phyloP scores from a whole-genome alignment of 768 basidiomycete genomes.

The Mycena pura region DNA sequence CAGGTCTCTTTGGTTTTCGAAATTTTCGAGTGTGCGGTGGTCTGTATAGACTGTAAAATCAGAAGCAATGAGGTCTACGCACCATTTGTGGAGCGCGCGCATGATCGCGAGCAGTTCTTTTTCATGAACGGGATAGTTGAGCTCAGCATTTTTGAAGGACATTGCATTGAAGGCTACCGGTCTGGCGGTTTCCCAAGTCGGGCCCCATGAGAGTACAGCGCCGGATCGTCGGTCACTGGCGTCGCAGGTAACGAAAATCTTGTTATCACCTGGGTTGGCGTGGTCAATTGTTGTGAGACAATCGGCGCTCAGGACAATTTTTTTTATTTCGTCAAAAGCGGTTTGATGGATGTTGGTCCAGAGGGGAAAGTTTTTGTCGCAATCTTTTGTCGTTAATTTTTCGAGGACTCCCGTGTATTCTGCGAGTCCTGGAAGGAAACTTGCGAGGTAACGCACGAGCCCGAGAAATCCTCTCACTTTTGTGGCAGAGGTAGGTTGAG shows the following conservation, averaged over 20 bases:
- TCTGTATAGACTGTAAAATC: slow-evolving; percentile 30
- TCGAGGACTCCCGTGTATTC: no score
- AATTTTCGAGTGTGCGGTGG: slow-evolving; percentile 39
- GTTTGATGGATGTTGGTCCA: slow-evolving; percentile 20
- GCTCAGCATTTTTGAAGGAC: slow-evolving; percentile 27
- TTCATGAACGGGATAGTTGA: slow-evolving; percentile 36
- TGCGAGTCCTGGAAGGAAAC: no score
- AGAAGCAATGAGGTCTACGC: slow-evolving; percentile 15
- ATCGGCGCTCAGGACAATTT: slow-evolving; percentile 27
- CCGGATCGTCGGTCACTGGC: slow-evolving; percentile 35
- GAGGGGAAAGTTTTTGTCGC: no score
- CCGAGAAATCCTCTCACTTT: no score
- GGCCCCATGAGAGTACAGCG: slow-evolving; percentile 33
- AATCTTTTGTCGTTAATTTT: no score
- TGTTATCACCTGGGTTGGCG: no score
- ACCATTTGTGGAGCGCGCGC: slow-evolving; percentile 31
- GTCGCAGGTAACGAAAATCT: slow-evolving; percentile 40
- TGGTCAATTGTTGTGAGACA: slow-evolving; percentile 39
- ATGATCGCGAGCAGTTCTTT: no score
- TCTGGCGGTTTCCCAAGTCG: no score
- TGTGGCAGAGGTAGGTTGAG: no score
- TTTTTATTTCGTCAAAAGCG: slow-evolving; percentile 39
- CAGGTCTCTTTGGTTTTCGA: slow-evolving; percentile 34
- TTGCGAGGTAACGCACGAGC: no score
- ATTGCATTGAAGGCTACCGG: no score